Base-by-base conservation (phyloP, 1,284 basidiomycete species). In the Leccinum fallax region DNA sequence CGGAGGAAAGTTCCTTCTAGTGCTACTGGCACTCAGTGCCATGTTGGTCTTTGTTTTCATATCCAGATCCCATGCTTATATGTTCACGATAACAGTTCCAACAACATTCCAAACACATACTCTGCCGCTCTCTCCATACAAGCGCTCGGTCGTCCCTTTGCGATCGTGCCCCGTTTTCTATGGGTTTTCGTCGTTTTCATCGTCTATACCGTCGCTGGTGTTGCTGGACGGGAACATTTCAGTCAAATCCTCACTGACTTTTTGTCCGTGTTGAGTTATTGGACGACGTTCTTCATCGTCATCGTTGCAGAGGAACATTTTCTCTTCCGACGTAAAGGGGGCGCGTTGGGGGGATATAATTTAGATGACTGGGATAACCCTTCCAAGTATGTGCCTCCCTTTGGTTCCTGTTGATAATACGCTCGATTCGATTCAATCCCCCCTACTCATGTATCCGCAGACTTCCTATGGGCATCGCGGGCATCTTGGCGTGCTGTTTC, bases 151-250 rank as follows among this genome's bases (percentile, higher is more conserved):
- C 84, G 84, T 2, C 77, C 80, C 0, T 82, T 87, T 66, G 79
- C 83, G 24, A 74, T 80, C 56, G 71, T 90, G 9, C 88, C 88
- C 0, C 80, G 87, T 40, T 84, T 87, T 63, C 65, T 87, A 64
- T 88, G 85, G 81, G 84, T 85, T 4, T 65, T 86, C 51, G 61
- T 87, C 28, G 78, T 81, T 13, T 84, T 84, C 65, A 71, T 80
- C 16, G 74, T 80, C 53, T 85, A 86, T 72, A 85, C 87, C 30
- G 77, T 86, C 40, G 82, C 86, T 0, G 85, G 85, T 16, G 82
- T 89, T 53, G 85, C 81, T 3, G 88, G 88, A 2, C 81, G 85
- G 49, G 80, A 84, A 61, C 83, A 85, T 68, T 88, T 90, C 70
- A 81, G 81, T 48, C 77, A 77, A 48, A 85, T 88, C 53, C 77